These are phyloP conservation scores for Boletus huronensis DNA, from an alignment of 768 basidiomycete species.

Conservation along the genomic window DNA sequence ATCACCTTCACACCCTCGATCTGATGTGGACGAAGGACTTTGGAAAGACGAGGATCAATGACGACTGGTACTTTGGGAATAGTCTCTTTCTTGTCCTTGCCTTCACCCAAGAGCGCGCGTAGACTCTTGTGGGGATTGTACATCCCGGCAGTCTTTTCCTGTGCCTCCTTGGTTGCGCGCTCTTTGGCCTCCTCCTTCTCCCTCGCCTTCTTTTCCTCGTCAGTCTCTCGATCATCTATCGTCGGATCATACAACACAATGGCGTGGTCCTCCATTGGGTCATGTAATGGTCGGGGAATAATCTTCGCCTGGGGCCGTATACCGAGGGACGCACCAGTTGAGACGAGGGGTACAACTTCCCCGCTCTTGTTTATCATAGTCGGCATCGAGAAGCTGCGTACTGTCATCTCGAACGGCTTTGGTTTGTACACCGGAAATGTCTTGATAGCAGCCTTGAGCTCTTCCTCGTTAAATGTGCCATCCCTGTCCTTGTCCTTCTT, in stretches of 20 bases:
- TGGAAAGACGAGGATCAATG: conserved; percentile 84
- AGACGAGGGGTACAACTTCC: conserved; percentile 48
- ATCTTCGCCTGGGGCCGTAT: conserved; percentile 76
- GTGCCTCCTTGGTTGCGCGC: conserved; percentile 58
- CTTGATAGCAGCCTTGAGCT: conserved; percentile 57
- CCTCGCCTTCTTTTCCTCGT: conserved; percentile 74
- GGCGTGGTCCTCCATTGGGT: conserved; percentile 97
- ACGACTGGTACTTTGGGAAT: conserved; percentile 89
- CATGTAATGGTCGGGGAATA: conserved; percentile 88
- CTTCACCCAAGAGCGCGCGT: conserved; percentile 70
- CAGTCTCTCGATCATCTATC: conserved; percentile 86
- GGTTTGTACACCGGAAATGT: conserved; percentile 79
- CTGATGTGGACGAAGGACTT: conserved; percentile 94
- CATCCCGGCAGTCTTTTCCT: conserved; percentile 67
- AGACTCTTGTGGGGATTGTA: conserved; percentile 93
- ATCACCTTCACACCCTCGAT: conserved; percentile 94
- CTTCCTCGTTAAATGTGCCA: conserved; percentile 60
- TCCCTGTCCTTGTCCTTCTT: conserved; percentile 60
- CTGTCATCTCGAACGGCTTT: conserved; percentile 62
- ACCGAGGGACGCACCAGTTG: conserved; percentile 77
- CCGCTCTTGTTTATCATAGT: conserved; percentile 73
- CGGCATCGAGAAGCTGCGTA: conserved; percentile 80
- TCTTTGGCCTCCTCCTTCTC: conserved; percentile 71
- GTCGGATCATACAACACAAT: conserved; percentile 98
- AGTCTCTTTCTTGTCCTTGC: conserved; percentile 60